Evolutionary conservation across 2,329 filamentous ascomycete genomes (phyloP).

Genomic region (Paracorniculantispora psalliotae): DNA sequence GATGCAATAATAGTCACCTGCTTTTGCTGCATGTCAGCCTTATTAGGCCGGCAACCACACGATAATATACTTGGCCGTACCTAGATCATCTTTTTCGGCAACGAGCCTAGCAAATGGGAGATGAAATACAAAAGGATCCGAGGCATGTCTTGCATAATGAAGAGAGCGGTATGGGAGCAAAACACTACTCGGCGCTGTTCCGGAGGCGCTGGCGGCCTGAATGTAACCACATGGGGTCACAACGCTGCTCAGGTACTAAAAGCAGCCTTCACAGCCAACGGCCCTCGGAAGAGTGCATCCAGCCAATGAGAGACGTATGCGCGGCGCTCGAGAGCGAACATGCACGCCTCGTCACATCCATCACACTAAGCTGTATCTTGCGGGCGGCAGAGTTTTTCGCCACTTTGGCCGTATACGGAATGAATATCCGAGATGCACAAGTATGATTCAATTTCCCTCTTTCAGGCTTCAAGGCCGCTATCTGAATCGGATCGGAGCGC

Average conservation of each 20-base stretch:
- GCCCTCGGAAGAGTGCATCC: neutral
- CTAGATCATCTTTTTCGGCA: neutral
- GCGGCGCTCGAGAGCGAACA: neutral
- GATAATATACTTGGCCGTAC: too few species aligned
- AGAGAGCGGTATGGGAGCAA: neutral
- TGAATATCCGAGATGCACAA: neutral
- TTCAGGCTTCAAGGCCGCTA: neutral
- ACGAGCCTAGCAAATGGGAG: neutral
- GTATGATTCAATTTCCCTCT: neutral
- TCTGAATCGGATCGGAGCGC: neutral
- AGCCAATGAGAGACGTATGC: neutral
- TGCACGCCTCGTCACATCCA: slow-evolving; percentile 5
- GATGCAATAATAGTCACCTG: too few species aligned
- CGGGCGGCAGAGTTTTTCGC: neutral
- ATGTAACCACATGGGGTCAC: neutral
- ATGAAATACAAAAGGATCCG: neutral
- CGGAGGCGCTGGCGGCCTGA: neutral
- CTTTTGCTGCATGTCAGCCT: neutral
- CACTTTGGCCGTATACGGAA: neutral
- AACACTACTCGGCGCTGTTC: neutral
- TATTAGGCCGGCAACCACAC: too few species aligned
- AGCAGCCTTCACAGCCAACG: neutral
- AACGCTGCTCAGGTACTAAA: neutral
- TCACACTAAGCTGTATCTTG: neutral
- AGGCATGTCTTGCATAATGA: neutral